Evolutionary conservation across 352 stramenopile genomes (phyloP).

Genomic region (Thalassiosira exigua): DNA sequence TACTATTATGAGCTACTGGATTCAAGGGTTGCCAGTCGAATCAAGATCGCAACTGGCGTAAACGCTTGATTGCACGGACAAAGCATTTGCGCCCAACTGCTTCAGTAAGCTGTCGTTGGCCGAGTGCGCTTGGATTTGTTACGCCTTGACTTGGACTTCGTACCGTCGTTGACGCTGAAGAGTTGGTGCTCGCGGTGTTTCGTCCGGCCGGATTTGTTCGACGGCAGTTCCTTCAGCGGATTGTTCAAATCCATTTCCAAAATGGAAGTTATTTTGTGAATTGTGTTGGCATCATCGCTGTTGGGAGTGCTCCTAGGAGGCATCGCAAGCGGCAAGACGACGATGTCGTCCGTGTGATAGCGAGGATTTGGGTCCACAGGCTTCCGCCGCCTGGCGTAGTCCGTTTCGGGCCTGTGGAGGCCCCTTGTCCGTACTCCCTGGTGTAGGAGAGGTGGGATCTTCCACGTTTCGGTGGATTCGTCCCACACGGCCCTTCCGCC

Average conservation of each 20-base stretch:
- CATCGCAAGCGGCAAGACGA: constrained; percentile 91
- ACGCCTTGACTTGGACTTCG: constrained; percentile 23
- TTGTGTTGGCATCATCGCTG: constrained; percentile 62
- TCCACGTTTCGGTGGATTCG: constrained; percentile 90
- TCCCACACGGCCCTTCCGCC: constrained; percentile 88
- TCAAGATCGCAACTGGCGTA: too few species aligned
- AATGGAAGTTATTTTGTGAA: constrained; percentile 47
- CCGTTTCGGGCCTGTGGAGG: constrained; percentile 89
- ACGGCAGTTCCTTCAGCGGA: constrained; percentile 18
- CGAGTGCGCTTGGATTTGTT: constrained; percentile 21
- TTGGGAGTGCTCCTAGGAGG: constrained; percentile 79
- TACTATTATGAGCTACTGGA: too few species aligned
- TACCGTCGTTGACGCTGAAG: constrained; percentile 12
- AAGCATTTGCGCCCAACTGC: too few species aligned
- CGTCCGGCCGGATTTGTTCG: constrained; percentile 5
- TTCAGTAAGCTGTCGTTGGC: constrained; percentile 28
- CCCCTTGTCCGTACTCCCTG: constrained; percentile 36
- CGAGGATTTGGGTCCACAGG: constrained; percentile 89
- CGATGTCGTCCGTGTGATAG: constrained; percentile 91
- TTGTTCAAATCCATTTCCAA: constrained; percentile 55
- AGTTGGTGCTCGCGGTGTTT: constrained; percentile 29
- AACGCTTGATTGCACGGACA: too few species aligned
- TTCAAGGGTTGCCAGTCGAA: too few species aligned
- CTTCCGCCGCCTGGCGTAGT: constrained; percentile 89
- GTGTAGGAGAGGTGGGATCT: constrained; percentile 77